A percentile compares a stretch with the other conserved stretches of the same genome.
phyloP scores from a whole-genome alignment of 306 rosid species.

The Ammopiptanthus mongolicus region DNA sequence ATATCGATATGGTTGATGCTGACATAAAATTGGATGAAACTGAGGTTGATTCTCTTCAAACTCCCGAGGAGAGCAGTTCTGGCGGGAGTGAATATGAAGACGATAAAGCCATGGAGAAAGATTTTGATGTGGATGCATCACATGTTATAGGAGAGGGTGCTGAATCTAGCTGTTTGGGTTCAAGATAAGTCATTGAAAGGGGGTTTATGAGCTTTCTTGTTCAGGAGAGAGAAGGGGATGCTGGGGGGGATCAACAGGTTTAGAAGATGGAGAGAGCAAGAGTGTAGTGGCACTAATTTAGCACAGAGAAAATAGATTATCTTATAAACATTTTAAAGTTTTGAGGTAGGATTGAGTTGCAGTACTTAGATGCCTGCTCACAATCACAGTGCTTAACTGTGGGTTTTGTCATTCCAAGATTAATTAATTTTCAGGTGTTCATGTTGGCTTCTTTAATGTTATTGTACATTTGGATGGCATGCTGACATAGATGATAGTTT shows the following conservation, averaged over 20 bases:
- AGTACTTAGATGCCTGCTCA: conserved; percentile 9
- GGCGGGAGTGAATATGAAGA: conserved; percentile 51
- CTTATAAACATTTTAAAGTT: neutral
- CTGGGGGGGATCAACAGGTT: neutral
- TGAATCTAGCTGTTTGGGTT: conserved; percentile 28
- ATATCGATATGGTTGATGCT: conserved; percentile 33
- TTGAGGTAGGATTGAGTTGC: conserved; percentile 15
- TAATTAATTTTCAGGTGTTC: neutral
- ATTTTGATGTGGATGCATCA: conserved; percentile 26
- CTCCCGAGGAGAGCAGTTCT: conserved; percentile 46
- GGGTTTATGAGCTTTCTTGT: conserved; percentile 23
- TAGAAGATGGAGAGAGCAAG: neutral
- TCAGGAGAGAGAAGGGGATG: conserved; percentile 13
- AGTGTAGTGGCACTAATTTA: conserved; percentile 1
- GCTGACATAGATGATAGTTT: neutral
- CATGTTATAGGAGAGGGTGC: conserved; percentile 20
- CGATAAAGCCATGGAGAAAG: conserved; percentile 31
- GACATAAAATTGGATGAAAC: conserved; percentile 42
- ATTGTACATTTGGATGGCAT: conserved; percentile 10
- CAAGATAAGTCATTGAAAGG: conserved; percentile 24
- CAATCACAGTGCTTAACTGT: conserved; percentile 12
- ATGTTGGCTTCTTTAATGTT: conserved; percentile 3
- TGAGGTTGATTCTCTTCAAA: conserved; percentile 37
- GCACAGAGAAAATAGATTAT: conserved; percentile 14
- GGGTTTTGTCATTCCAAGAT: conserved; percentile 18